Percentiles rank a stretch among this genome's conserved stretches.
phyloP scores from a whole-genome alignment of 768 basidiomycete species.

The Boletus bicolor region DNA sequence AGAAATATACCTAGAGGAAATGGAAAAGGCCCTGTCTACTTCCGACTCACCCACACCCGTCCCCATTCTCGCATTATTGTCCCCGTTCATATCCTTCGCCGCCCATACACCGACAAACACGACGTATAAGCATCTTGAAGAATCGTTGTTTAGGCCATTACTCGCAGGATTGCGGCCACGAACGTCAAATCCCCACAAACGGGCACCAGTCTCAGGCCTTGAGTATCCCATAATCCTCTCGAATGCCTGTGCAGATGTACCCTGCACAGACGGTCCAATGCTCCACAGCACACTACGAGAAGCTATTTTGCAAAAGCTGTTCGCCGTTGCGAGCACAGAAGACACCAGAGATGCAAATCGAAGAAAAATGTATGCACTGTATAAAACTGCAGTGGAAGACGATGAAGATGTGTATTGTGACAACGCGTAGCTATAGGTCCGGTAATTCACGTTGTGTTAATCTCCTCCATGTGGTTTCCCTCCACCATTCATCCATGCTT shows the following conservation, averaged over 20 bases:
- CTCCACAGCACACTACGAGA: slow-evolving; percentile 42
- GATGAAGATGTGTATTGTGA: slow-evolving; percentile 32
- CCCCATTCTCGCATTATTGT: slow-evolving; percentile 53
- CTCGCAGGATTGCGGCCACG: slow-evolving; percentile 48
- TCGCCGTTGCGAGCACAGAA: slow-evolving; percentile 68
- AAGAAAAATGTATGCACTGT: slow-evolving; percentile 78
- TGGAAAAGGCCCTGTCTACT: slow-evolving; percentile 59
- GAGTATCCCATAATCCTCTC: slow-evolving; percentile 44
- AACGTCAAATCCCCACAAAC: slow-evolving; percentile 45
- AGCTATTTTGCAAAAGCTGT: slow-evolving; percentile 59
- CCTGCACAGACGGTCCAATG: slow-evolving; percentile 39
- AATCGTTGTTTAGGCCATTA: slow-evolving; percentile 66
- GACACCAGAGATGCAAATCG: slow-evolving; percentile 78
- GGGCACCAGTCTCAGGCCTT: slow-evolving; percentile 31
- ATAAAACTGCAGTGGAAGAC: slow-evolving; percentile 61
- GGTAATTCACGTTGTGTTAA: slow-evolving; percentile 81
- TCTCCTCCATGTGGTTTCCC: slow-evolving; percentile 83
- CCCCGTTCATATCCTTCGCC: slow-evolving; percentile 71
- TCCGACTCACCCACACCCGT: slow-evolving; percentile 34
- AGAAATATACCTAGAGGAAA: slow-evolving; percentile 88
- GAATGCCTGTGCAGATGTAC: slow-evolving; percentile 51
- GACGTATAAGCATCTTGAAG: slow-evolving; percentile 73
- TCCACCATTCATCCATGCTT: slow-evolving; percentile 90
- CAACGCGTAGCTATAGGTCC: slow-evolving; percentile 42
- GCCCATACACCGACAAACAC: slow-evolving; percentile 61